phyloP scores from a whole-genome alignment of 2,329 filamentous ascomycete genomes.

The Botrytis porri region DNA sequence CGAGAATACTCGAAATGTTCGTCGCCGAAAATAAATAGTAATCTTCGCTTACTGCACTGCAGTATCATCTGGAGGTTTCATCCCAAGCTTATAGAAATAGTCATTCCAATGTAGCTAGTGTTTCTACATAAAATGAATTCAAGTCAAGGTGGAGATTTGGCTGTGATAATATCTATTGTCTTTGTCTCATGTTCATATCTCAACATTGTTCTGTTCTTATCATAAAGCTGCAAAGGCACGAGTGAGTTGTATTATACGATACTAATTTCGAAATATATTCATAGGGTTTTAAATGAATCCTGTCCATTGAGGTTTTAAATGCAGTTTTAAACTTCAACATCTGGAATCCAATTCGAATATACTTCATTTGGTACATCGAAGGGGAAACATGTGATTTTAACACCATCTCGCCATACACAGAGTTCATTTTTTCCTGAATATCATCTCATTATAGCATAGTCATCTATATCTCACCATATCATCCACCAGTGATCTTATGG shows the following conservation, averaged over 20 bases:
- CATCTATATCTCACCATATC: background rate
- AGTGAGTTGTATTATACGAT: background rate
- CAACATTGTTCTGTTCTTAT: background rate
- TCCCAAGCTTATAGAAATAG: background rate
- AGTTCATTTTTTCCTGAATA: background rate
- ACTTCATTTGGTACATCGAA: background rate
- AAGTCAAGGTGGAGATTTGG: background rate
- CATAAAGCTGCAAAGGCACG: background rate
- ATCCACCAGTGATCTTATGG: no score
- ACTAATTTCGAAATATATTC: background rate
- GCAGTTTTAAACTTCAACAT: background rate
- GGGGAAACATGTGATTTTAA: background rate
- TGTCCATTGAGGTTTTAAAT: accelerated
- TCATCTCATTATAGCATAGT: background rate
- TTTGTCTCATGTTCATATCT: background rate
- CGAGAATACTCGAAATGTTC: background rate
- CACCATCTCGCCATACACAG: background rate
- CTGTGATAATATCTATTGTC: background rate
- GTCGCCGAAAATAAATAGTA: background rate
- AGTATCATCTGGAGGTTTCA: background rate
- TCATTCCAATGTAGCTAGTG: background rate
- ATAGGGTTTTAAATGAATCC: background rate
- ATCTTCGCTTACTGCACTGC: background rate
- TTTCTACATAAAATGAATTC: background rate
- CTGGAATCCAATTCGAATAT: background rate